Conservation (phyloP, 116 monocot genomes). For the Phalaenopsis hybrid region DNA sequence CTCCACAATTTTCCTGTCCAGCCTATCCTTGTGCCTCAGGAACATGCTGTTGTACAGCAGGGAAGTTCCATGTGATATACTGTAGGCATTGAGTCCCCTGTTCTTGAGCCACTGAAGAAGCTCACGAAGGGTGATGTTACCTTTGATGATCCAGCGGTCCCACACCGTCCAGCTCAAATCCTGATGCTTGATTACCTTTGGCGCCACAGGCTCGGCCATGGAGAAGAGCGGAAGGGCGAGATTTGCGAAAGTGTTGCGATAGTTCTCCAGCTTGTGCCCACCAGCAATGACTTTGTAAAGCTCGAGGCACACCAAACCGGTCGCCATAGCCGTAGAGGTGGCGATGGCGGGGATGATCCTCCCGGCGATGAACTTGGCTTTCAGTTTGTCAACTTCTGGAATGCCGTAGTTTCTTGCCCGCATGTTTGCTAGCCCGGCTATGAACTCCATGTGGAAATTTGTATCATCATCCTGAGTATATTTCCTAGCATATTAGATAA, state of each 20-base stretch:
- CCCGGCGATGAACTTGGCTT: conserved; percentile 51
- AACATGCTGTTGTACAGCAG: conserved; percentile 47
- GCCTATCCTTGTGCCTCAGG: conserved; percentile 36
- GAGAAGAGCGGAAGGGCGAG: conserved; percentile 48
- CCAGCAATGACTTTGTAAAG: conserved; percentile 47
- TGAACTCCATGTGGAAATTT: conserved; percentile 56
- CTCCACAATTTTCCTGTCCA: conserved; percentile 39
- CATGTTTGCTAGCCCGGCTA: conserved; percentile 52
- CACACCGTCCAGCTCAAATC: conserved; percentile 53
- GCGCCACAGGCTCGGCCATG: conserved; percentile 43
- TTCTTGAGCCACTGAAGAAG: conserved; percentile 41
- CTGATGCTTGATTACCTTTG: conserved; percentile 35
- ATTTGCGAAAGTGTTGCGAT: conserved; percentile 49
- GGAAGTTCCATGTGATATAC: conserved; percentile 36
- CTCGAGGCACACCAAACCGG: conserved; percentile 50
- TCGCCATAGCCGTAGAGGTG: conserved; percentile 52
- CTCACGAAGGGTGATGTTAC: conserved; percentile 33
- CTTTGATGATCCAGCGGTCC: conserved; percentile 46
- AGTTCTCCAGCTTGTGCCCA: conserved; percentile 32
- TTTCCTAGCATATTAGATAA: too few species aligned
- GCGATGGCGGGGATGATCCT: conserved; percentile 53
- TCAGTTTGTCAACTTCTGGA: conserved; percentile 46
- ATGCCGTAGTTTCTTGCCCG: conserved; percentile 54
- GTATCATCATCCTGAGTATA: too few species aligned
- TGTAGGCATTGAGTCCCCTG: conserved; percentile 37